Evolutionary conservation across 768 basidiomycete genomes (phyloP).

Genomic region (Boletus vermiculosoides): DNA sequence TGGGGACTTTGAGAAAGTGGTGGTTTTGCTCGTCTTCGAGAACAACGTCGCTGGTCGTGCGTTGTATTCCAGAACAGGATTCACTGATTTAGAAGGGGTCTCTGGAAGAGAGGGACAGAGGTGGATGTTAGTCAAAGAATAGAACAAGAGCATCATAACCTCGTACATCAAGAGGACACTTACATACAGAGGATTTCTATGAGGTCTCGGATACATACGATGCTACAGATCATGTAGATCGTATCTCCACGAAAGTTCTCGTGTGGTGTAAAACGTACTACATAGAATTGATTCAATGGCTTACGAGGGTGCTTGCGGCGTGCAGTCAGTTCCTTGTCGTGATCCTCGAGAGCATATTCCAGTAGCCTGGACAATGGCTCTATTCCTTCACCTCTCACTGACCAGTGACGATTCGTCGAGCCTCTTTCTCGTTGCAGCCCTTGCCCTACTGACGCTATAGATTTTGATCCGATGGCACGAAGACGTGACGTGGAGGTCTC

Average conservation of each 20-base stretch:
- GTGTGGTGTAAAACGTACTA: no score
- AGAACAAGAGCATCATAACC: slow-evolving; percentile 19
- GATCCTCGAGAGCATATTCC: slow-evolving; percentile 12
- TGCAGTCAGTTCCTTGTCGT: no score
- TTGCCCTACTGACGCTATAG: slow-evolving; percentile 48
- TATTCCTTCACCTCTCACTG: slow-evolving; percentile 36
- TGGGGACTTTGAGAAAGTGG: slow-evolving; percentile 15
- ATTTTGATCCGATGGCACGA: slow-evolving; percentile 54
- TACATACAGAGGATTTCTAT: no score
- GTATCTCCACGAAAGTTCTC: no score
- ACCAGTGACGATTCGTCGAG: slow-evolving; percentile 42
- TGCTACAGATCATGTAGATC: no score
- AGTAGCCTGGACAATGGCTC: slow-evolving; percentile 9
- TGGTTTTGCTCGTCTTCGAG: slow-evolving; percentile 13
- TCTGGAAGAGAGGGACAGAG: slow-evolving; percentile 5
- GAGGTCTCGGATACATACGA: no score
- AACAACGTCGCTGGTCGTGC: slow-evolving; percentile 16
- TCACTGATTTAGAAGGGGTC: slow-evolving; percentile 15
- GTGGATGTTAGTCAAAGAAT: slow-evolving; percentile 33
- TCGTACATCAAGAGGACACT: no score
- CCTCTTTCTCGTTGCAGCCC: slow-evolving; percentile 42
- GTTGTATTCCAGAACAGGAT: slow-evolving; percentile 25
- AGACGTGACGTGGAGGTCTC: slow-evolving; percentile 54
- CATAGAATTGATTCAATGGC: no score
- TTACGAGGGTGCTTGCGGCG: no score